These are phyloP conservation scores for Nannochloris sp. DNA, from an alignment of 139 green algal species.

Conservation along the genomic window DNA sequence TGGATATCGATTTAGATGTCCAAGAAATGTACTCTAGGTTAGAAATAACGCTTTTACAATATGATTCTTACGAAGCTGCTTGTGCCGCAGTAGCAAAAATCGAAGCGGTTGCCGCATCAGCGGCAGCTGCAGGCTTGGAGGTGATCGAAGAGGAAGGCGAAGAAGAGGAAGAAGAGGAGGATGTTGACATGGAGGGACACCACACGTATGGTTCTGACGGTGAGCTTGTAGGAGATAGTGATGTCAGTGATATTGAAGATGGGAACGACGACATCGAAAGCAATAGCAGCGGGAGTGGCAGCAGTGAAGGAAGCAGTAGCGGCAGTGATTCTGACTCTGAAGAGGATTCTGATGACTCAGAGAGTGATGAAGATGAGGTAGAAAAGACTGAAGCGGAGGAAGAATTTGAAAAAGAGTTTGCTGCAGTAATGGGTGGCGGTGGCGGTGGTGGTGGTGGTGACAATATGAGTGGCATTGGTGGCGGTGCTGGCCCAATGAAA, in stretches of 20 bases:
- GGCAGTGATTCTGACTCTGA: constrained; percentile 6
- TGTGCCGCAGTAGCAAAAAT: constrained; percentile 51
- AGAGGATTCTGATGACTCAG: constrained; percentile 3
- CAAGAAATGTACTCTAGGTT: constrained; percentile 77
- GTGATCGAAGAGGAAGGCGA: constrained; percentile 35
- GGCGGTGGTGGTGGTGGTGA: too few species aligned
- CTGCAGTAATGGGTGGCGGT: constrained; percentile 35
- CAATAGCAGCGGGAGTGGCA: neutral
- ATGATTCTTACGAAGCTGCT: constrained; percentile 43
- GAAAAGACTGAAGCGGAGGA: constrained; percentile 37
- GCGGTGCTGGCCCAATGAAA: neutral
- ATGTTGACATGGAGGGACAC: constrained; percentile 9
- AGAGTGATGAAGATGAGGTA: constrained; percentile 16
- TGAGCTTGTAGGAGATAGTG: constrained; percentile 5
- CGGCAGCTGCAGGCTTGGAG: constrained; percentile 18
- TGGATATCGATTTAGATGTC: constrained; percentile 90
- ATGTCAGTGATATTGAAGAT: neutral
- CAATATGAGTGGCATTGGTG: neutral
- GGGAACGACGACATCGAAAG: constrained; percentile 31
- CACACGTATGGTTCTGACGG: constrained; percentile 4
- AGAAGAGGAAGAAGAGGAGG: constrained; percentile 18
- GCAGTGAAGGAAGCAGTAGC: neutral
- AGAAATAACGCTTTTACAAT: constrained; percentile 9
- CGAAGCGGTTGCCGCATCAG: constrained; percentile 38
- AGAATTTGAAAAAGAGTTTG: constrained; percentile 69